Percentiles rank a stretch among this genome's conserved stretches.
These are phyloP conservation scores for Globisporangium cystogenes DNA, from an alignment of 352 stramenopile species.

Conservation along the genomic window DNA sequence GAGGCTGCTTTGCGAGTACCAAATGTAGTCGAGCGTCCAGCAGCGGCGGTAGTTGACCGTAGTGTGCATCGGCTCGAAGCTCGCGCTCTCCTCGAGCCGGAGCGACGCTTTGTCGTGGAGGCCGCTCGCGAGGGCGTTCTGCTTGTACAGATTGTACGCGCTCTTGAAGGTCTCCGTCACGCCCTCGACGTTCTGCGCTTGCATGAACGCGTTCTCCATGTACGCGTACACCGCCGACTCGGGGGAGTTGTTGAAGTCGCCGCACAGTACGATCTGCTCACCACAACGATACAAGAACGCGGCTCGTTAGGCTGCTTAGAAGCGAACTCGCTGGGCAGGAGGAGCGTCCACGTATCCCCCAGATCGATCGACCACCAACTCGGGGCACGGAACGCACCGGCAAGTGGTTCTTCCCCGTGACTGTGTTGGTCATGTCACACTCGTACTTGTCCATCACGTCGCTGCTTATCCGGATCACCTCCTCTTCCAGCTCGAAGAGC, in stretches of 20 bases:
- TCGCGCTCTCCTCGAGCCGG: conserved; percentile 31
- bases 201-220: conserved; percentile 86
- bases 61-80: conserved; percentile 74
- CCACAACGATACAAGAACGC: background rate
- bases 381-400: too few species aligned
- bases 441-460: conserved; percentile 83
- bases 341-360: too few species aligned
- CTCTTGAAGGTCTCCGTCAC: conserved; percentile 64
- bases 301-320: too few species aligned
- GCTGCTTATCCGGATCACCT: conserved; percentile 75
- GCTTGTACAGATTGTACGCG: conserved; percentile 61
- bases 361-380: too few species aligned
- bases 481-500: conserved; percentile 76
- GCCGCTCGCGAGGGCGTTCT: conserved; percentile 35
- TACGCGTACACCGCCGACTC: conserved; percentile 84
- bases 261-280: conserved; percentile 77
- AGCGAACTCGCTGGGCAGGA: too few species aligned
- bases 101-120: conserved; percentile 19
- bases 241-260: conserved; percentile 87
- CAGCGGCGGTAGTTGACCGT: conserved; percentile 84
- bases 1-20: conserved; percentile 70
- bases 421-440: conserved; percentile 40
- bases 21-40: conserved; percentile 90
- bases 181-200: conserved; percentile 72
- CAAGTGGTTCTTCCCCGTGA: conserved; percentile 44